Evolutionary conservation across 2,329 filamentous ascomycete genomes (phyloP).

Genomic region (Epichloe elymi): DNA sequence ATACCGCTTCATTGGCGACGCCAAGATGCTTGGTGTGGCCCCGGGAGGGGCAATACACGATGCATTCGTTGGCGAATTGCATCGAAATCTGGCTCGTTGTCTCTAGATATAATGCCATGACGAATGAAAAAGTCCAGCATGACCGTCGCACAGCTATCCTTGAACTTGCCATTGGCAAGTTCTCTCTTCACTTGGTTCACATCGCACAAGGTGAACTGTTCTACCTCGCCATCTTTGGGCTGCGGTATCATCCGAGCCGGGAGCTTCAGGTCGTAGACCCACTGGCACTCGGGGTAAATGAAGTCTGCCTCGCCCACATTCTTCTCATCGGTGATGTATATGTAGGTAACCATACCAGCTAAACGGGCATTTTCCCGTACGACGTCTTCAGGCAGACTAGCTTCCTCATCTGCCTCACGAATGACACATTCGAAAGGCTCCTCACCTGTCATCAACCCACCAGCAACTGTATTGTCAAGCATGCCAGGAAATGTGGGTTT

Average conservation of each 20-base stretch:
- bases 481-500: slow-evolving; percentile 89
- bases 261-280: slow-evolving; percentile 79
- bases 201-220: slow-evolving; percentile 65
- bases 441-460: slow-evolving; percentile 66
- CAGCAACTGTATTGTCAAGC: slow-evolving; percentile 87
- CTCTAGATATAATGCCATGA: slow-evolving; percentile 64
- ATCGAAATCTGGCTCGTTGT: slow-evolving; percentile 66
- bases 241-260: slow-evolving; percentile 52
- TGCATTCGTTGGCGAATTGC: slow-evolving; percentile 67
- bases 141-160: slow-evolving; percentile 80
- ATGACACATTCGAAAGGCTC: slow-evolving; percentile 69
- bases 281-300: slow-evolving; percentile 84
- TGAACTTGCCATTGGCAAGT: slow-evolving; percentile 64
- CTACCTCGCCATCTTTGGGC: slow-evolving; percentile 82
- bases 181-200: slow-evolving; percentile 63
- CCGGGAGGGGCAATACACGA: slow-evolving; percentile 69
- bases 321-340: slow-evolving; percentile 61
- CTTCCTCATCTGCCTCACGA: slow-evolving; percentile 82
- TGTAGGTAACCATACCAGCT: slow-evolving; percentile 68
- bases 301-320: slow-evolving; percentile 71
- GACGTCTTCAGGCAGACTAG: slow-evolving; percentile 57
- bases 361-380: slow-evolving; percentile 47
- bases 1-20: slow-evolving; percentile 1
- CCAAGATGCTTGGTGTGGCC: slow-evolving; percentile 37
- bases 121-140: slow-evolving; percentile 83